A percentile compares a stretch with the other conserved stretches of the same genome.
These are phyloP conservation scores for Fusarium cicatricum DNA, from an alignment of 2,329 filamentous ascomycete species.

Conservation along the genomic window DNA sequence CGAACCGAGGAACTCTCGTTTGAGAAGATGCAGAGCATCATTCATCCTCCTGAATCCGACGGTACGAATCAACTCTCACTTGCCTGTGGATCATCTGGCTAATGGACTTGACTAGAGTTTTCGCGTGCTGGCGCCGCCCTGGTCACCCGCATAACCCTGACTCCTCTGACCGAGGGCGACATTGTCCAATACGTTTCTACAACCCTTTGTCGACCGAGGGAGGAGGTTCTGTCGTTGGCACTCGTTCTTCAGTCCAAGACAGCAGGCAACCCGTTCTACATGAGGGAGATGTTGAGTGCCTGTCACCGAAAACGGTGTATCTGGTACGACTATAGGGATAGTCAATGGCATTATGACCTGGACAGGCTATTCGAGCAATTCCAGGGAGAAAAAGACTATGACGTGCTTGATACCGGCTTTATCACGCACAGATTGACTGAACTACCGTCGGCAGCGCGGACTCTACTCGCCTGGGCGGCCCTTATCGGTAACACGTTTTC, in stretches of 20 bases:
- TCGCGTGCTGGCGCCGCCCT: slow-evolving; percentile 59
- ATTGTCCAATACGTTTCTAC: slow-evolving; percentile 83
- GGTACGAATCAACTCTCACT: slow-evolving; percentile 45
- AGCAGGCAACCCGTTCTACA: slow-evolving; percentile 88
- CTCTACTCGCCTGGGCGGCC: slow-evolving; percentile 86
- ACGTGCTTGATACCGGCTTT: slow-evolving; percentile 83
- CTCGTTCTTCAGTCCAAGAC: slow-evolving; percentile 90
- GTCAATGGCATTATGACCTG: slow-evolving; percentile 84
- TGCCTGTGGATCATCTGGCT: slow-evolving; percentile 18
- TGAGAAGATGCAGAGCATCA: slow-evolving; percentile 62
- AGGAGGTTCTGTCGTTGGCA: slow-evolving; percentile 79
- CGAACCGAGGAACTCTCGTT: slow-evolving; percentile 70
- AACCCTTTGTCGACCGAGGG: slow-evolving; percentile 77
- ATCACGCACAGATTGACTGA: slow-evolving; percentile 81
- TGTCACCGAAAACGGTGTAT: slow-evolving; percentile 88
- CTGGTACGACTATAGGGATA: slow-evolving; percentile 87
- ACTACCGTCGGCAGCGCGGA: slow-evolving; percentile 75
- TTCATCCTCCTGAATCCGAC: slow-evolving; percentile 63
- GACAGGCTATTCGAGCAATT: slow-evolving; percentile 89
- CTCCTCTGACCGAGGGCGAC: slow-evolving; percentile 79
- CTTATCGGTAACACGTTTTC: slow-evolving; percentile 85
- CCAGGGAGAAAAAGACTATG: slow-evolving; percentile 77
- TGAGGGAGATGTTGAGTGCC: slow-evolving; percentile 87
- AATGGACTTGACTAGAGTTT: slow-evolving; percentile 48
- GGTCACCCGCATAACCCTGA: slow-evolving; percentile 75